These are phyloP conservation scores for Wickerhamomyces xylosicus DNA, from an alignment of 805 yeast genomes.

Conservation along the genomic window DNA sequence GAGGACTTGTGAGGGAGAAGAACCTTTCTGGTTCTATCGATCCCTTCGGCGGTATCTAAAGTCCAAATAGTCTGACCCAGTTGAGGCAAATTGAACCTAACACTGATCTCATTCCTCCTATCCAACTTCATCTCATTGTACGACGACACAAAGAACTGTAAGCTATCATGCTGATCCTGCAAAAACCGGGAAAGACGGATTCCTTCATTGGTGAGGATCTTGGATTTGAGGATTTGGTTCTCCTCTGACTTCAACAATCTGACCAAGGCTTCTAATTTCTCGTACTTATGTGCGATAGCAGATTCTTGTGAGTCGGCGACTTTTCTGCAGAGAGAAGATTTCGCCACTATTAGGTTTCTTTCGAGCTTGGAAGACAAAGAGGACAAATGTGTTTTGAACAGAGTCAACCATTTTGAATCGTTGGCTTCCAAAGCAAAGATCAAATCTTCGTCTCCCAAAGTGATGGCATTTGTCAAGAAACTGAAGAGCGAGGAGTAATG, in stretches of 20 bases:
- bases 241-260: slow-evolving; percentile 10
- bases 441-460: slow-evolving; percentile 21
- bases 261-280: slow-evolving; percentile 11
- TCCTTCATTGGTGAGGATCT: slow-evolving; percentile 28
- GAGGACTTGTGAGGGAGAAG: slow-evolving; percentile 22
- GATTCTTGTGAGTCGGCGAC: slow-evolving; percentile 11
- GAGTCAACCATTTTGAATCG: slow-evolving; percentile 10
- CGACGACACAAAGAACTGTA: slow-evolving; percentile 33
- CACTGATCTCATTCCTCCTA: slow-evolving; percentile 23
- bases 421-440: slow-evolving; percentile 6
- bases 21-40: slow-evolving; percentile 55
- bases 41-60: slow-evolving; percentile 62
- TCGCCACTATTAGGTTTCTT: slow-evolving; percentile 13
- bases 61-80: slow-evolving; percentile 26
- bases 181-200: slow-evolving; percentile 39
- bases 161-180: slow-evolving; percentile 60
- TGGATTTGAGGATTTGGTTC: slow-evolving; percentile 13
- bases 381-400: slow-evolving; percentile 15
- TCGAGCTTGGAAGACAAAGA: slow-evolving; percentile 14
- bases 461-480: slow-evolving; percentile 16
- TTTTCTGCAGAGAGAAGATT: slow-evolving; percentile 5
- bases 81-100: slow-evolving; percentile 6
- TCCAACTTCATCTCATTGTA: slow-evolving; percentile 40
- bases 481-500: slow-evolving; percentile 10
- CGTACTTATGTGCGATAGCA: slow-evolving; percentile 15